phyloP scores from a whole-genome alignment of 495 filamentous ascomycete species.

The Aspergillus heteromorphus region DNA sequence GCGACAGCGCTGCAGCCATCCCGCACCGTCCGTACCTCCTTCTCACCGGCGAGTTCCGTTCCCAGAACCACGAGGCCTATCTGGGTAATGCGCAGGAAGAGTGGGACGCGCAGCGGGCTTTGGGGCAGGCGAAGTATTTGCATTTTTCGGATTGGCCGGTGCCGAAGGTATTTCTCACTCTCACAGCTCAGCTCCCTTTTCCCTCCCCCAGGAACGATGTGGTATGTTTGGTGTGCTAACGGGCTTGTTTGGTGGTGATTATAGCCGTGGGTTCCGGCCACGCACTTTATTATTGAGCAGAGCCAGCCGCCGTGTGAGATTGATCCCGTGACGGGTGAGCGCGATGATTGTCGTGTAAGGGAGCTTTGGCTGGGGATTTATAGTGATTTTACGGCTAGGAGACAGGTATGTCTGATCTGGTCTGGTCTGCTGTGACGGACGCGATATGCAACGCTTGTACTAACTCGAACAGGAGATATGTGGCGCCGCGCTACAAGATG shows the following conservation, averaged over 20 bases:
- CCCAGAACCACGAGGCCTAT: constrained; percentile 45
- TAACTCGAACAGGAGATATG: not conserved
- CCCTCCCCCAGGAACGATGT: too few relatives aligned
- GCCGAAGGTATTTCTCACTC: not conserved
- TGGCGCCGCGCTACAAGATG: not conserved
- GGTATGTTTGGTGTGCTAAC: not conserved
- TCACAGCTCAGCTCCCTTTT: too few relatives aligned
- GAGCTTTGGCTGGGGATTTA: constrained; percentile 6
- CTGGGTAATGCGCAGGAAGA: constrained; percentile 46
- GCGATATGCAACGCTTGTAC: too few relatives aligned
- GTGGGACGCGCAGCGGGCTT: constrained; percentile 55
- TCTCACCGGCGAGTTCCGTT: constrained; percentile 60
- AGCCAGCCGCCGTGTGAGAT: not conserved
- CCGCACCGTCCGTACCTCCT: constrained; percentile 62
- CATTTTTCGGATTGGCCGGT: not conserved
- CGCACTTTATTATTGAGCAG: not conserved
- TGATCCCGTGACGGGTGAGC: not conserved
- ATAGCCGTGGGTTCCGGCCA: not conserved
- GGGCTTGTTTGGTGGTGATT: not conserved
- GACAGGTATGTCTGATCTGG: constrained; percentile 1
- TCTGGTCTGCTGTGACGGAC: too few relatives aligned
- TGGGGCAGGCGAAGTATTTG: constrained; percentile 33
- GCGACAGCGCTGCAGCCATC: constrained; percentile 50
- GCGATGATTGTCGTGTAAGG: constrained; percentile 4
- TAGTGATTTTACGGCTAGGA: constrained; percentile 2